Conservation (phyloP, 192 early-diverging fungal species). For the Backusella westeae region DNA sequence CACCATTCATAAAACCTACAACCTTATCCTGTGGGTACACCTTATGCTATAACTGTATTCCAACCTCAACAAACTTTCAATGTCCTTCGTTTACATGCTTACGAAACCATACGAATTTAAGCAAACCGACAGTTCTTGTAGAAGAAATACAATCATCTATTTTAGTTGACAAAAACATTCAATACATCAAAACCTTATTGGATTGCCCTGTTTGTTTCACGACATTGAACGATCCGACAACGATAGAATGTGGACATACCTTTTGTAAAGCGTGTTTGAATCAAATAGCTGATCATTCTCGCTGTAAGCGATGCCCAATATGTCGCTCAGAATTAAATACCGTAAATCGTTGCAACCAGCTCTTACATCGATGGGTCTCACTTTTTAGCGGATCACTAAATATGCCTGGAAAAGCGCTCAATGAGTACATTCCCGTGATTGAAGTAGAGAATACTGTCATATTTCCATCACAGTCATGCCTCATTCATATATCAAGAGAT, state of each 20-base stretch:
- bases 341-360: neutral
- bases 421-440: neutral
- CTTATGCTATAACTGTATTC: conserved; percentile 33
- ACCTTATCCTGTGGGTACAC: conserved; percentile 46
- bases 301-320: conserved; percentile 36
- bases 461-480: neutral
- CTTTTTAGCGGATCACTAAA: neutral
- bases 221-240: conserved; percentile 52
- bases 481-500: neutral
- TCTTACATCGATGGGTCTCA: neutral
- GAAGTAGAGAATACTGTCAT: neutral
- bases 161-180: neutral
- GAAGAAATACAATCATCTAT: conserved; percentile 24
- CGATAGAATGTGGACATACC: conserved; percentile 65
- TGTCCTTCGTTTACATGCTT: conserved; percentile 19
- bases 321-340: conserved; percentile 38
- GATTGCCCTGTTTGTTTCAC: conserved; percentile 60
- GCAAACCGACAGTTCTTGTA: conserved; percentile 33
- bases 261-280: conserved; percentile 60
- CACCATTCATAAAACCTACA: conserved; percentile 17
- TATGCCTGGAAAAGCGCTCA: neutral
- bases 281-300: conserved; percentile 42
- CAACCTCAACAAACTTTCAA: neutral
- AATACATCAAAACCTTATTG: neutral
- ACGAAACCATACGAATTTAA: conserved; percentile 10